phyloP scores from a whole-genome alignment of 2,329 filamentous ascomycete genomes.

The Cordyceps tenuipes region DNA sequence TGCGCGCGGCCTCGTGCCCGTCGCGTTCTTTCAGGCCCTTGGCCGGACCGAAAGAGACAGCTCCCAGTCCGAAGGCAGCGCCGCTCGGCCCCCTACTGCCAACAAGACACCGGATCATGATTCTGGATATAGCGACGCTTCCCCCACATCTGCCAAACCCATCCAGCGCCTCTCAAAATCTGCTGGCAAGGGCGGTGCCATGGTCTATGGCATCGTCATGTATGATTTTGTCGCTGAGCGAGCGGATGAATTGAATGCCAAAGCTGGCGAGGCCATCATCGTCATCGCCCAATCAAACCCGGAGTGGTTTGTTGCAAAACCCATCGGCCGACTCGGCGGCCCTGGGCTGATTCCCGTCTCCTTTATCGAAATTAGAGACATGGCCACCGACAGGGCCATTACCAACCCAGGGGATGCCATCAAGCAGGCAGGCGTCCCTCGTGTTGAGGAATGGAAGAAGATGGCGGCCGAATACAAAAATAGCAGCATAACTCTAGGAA shows the following conservation, averaged over 20 bases:
- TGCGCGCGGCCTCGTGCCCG: slow-evolving; percentile 84
- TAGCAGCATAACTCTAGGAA: slow-evolving; percentile 92
- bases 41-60: slow-evolving; percentile 90
- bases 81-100: slow-evolving; percentile 31
- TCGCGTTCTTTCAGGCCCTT: slow-evolving; percentile 85
- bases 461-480: slow-evolving; percentile 99
- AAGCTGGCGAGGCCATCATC: slow-evolving; percentile 92
- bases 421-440: slow-evolving; percentile 78
- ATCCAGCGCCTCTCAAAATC: slow-evolving; percentile 38
- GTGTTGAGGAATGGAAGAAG: slow-evolving; percentile 98
- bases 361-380: slow-evolving; percentile 93
- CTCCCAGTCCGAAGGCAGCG: slow-evolving; percentile 52
- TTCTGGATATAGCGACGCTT: slow-evolving; percentile 60
- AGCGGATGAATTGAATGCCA: slow-evolving; percentile 92
- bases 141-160: slow-evolving; percentile 15
- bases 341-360: slow-evolving; percentile 93
- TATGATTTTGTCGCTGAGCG: slow-evolving; percentile 94
- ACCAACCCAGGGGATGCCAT: slow-evolving; percentile 78
- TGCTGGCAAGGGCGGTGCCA: slow-evolving; percentile 56
- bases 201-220: slow-evolving; percentile 95
- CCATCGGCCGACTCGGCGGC: slow-evolving; percentile 93
- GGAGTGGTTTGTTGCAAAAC: slow-evolving; percentile 98
- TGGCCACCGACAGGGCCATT: slow-evolving; percentile 77
- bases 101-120: slow-evolving; percentile 69
- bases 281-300: slow-evolving; percentile 97